Evolutionary conservation across 345 rosid species (phyloP), one percentile per base, ranked within the genome.

Genomic region (Syzygium aqueum): DNA sequence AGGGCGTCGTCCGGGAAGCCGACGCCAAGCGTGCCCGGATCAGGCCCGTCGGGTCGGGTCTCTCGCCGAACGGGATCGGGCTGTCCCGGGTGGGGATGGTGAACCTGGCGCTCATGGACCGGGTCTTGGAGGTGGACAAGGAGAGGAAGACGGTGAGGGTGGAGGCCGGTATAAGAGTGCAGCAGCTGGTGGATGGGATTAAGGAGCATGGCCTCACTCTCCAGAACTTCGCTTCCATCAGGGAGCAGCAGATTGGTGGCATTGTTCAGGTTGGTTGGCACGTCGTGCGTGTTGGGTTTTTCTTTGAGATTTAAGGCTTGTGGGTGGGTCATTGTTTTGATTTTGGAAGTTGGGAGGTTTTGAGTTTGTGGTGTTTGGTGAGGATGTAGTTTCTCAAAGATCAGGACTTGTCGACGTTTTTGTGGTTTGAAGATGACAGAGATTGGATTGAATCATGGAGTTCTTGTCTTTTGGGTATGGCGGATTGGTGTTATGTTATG

Each of bases 231-330:
- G 98, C 98, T 7, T 97, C 98, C 87, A 97, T 96, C 87, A 93
- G 99, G 91, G 99, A 95, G 92, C 99, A 96, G 93, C 99, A 97
- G 92, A 95, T 97, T 91, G 99, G 99, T 90, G 99, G 99, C 90
- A 96, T 97, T 91, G 88, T 97, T 91, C 99, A 97, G 98, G 98
- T 97, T 73, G 82, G 82, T 73, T 67, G 82, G 49, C 37, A 19
- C 19, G 27, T 73, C 46, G 82, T 19, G 82, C 82, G 82, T 73
- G 49, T 73, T 73, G 80, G 82, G 25, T 73, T 73, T 33, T 37
- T 37, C 82, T 73, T 37, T 73, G 82, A 73, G 82, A 73, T 73
- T 13, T 61, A 9, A 61, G 73, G 73, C 73, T 61, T 49, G 85
- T 51, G 85, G 51, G 5, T 51, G 37, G 53, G 46, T 84, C 56